Percentiles rank a stretch among this genome's conserved stretches.
phyloP scores from a whole-genome alignment of 306 rosid species.

The Boehmeria nivea region DNA sequence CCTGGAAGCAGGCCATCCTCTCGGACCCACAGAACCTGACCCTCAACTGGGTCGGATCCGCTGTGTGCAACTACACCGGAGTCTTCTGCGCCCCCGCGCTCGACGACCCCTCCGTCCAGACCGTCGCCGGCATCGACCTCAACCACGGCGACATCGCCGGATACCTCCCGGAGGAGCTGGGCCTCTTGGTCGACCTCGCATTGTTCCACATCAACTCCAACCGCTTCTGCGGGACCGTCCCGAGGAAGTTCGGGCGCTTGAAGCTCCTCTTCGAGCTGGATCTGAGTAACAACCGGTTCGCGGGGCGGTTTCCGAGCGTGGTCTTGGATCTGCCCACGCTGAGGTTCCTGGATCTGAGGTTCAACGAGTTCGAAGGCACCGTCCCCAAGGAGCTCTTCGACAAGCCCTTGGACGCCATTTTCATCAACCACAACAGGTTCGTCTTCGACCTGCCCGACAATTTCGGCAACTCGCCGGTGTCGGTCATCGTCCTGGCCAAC shows the following conservation, averaged over 20 bases:
- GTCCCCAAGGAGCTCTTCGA: constrained; percentile 80
- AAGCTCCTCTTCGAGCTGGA: constrained; percentile 69
- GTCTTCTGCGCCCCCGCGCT: constrained; percentile 73
- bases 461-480: constrained; percentile 91
- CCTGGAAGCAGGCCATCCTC: constrained; percentile 78
- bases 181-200: constrained; percentile 65
- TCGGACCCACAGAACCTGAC: constrained; percentile 74
- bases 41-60: constrained; percentile 58
- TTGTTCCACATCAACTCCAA: constrained; percentile 76
- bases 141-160: constrained; percentile 98
- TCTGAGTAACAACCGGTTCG: constrained; percentile 83
- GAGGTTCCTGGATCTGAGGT: constrained; percentile 90
- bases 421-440: constrained; percentile 76
- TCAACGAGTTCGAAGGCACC: constrained; percentile 83
- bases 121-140: constrained; percentile 94
- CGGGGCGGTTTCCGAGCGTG: constrained; percentile 74
- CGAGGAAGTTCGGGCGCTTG: constrained; percentile 49
- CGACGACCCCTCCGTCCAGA: constrained; percentile 48
- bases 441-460: constrained; percentile 64
- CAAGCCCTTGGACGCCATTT: constrained; percentile 78
- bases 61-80: constrained; percentile 56
- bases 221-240: constrained; percentile 86
- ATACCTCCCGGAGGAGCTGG: constrained; percentile 81
- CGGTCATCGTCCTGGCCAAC: constrained; percentile 78
- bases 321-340: constrained; percentile 58